Evolutionary conservation across 495 filamentous ascomycete genomes (phyloP), one percentile per base, ranked within the genome.

Genomic region (Hypoxylon subgilvum): DNA sequence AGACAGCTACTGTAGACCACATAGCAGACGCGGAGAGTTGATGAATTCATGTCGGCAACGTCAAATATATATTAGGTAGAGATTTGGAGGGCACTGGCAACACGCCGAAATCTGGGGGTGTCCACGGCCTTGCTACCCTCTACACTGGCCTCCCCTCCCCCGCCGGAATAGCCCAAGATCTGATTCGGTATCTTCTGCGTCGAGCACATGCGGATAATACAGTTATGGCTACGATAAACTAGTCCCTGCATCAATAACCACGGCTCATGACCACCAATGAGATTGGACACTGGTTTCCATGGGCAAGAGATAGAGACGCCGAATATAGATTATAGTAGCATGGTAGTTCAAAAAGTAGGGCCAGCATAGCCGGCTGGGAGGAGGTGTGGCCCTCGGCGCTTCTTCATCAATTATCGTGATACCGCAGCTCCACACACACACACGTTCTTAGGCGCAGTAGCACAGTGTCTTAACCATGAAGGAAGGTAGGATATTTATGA

Each of bases 201-300:
- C 25, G 13, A 30, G 14, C 18, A 49, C 23, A 38, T 28, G 32
- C 40, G 22, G 2, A 16, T 16, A n/a, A n/a, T n/a, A n/a, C n/a
- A n/a, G n/a, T n/a, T n/a, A n/a, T n/a, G n/a, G n/a, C 7, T n/a
- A 6, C 34, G 31, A 12, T 12, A 34, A 38, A 5, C 40, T 52
- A 51, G 52, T 57, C 41, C 35, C 60, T 63, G 60, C 53, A 57
- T 36, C 60, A 36, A 28, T 57, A 63, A n/a, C 53, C 60, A 50
- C 47, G 16, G 17, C 28, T 23, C 16, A 38, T 22, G 10, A 21
- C 25, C 28, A 18, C 52, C 51, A 63, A 63, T 63, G 19, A 36
- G 46, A 21, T 34, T 4, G 19, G n/a, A 1, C 6, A 14, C 22
- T 48, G 38, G 36, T 18, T 18, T 8, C 18, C 8, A 49, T 36